Percentiles rank a stretch among this genome's conserved stretches.
phyloP scores from a whole-genome alignment of 345 rosid species.

The Syzygium aqueum region DNA sequence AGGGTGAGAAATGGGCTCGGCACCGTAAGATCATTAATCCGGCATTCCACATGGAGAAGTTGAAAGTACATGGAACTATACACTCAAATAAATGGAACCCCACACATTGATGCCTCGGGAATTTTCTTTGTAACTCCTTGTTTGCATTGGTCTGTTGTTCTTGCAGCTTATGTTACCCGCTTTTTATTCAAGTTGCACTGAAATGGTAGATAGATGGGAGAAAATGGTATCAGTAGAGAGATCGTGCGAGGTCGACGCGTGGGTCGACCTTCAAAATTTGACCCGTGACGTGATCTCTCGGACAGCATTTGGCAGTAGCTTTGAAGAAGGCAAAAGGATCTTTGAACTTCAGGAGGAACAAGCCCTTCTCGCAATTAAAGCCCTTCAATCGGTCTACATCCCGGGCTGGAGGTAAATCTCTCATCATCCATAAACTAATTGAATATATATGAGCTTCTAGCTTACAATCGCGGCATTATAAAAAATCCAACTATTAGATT shows the following conservation, averaged over 20 bases:
- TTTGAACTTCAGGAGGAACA: conserved; percentile 45
- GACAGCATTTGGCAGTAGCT: conserved; percentile 61
- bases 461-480: background rate
- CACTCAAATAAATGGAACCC: background rate
- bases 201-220: conserved; percentile 25
- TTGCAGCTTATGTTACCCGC: conserved; percentile 2
- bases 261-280: conserved; percentile 9
- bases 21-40: conserved; percentile 42
- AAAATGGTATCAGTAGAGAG: background rate
- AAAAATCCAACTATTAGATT: background rate
- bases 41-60: conserved; percentile 49
- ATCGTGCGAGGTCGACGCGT: conserved; percentile 9
- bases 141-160: background rate
- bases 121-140: background rate
- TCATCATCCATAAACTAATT: background rate
- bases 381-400: conserved; percentile 18
- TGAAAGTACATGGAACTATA: conserved; percentile 27
- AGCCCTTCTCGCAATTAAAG: conserved; percentile 16
- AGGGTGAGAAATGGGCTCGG: conserved; percentile 49
- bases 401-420: conserved; percentile 55
- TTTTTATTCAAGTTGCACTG: conserved; percentile 11
- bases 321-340: conserved; percentile 58
- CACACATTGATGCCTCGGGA: background rate
- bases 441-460: background rate
- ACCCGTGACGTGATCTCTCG: conserved; percentile 33